These are phyloP conservation scores for Cladosporium cucumerinum DNA, from an alignment of 2,329 filamentous ascomycete species.

Conservation along the genomic window DNA sequence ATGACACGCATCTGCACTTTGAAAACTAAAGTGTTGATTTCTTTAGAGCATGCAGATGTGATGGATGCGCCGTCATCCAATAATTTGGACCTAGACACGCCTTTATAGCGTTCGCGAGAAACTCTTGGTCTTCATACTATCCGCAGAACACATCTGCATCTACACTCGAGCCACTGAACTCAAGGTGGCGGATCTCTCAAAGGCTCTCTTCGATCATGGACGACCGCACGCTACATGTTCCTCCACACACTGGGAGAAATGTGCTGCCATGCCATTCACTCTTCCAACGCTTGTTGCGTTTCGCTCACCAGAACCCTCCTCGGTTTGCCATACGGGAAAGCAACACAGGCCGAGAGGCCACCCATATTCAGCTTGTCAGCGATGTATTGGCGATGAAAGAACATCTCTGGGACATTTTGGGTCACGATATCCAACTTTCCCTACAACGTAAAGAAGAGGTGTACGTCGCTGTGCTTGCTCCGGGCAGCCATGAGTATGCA, in stretches of 20 bases:
- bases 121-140: not conserved
- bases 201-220: constrained; percentile 11
- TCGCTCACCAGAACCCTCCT: constrained; percentile 36
- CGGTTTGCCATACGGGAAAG: constrained; percentile 41
- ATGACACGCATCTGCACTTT: not conserved
- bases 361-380: constrained; percentile 43
- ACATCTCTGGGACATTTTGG: constrained; percentile 34
- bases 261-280: constrained; percentile 35
- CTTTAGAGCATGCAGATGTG: not conserved
- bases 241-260: constrained; percentile 23
- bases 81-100: not conserved
- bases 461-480: constrained; percentile 46
- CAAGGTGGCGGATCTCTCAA: not conserved
- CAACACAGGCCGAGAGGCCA: constrained; percentile 36
- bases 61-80: not conserved
- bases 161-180: not conserved
- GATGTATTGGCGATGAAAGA: constrained; percentile 45
- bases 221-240: constrained; percentile 28
- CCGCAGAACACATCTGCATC: not conserved
- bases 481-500: constrained; percentile 48
- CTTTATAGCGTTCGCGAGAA: not conserved
- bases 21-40: not conserved
- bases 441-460: constrained; percentile 38
- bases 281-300: constrained; percentile 42
- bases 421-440: constrained; percentile 27